Evolutionary conservation across 164 flowering plant genomes (phyloP).

Genomic region (Piper longum): DNA sequence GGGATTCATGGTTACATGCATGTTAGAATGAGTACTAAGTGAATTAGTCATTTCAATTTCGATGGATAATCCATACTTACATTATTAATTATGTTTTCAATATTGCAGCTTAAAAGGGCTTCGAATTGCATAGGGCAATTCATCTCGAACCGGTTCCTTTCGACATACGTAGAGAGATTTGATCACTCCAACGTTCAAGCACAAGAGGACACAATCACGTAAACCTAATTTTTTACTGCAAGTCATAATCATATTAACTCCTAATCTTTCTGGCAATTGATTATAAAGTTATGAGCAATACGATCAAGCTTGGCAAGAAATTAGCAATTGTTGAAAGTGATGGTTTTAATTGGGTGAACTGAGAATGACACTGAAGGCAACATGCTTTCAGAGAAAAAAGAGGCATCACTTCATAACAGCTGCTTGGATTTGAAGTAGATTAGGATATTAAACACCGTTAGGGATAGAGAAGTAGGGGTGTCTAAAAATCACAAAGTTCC

Average conservation of each 20-base stretch:
- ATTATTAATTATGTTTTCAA: not conserved
- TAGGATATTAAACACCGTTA: too few relatives aligned
- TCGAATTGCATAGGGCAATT: conserved; percentile 74
- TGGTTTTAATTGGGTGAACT: too few relatives aligned
- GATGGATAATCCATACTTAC: conserved; percentile 29
- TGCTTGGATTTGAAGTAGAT: too few relatives aligned
- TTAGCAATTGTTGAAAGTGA: too few relatives aligned
- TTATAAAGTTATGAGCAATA: not conserved
- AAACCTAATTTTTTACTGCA: conserved; percentile 88
- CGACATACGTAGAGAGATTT: conserved; percentile 77
- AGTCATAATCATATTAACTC: not conserved
- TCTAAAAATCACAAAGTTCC: too few relatives aligned
- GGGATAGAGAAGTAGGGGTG: too few relatives aligned
- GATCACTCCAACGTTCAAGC: conserved; percentile 85
- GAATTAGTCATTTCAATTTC: conserved; percentile 39
- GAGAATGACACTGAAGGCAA: too few relatives aligned
- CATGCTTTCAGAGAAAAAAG: too few relatives aligned
- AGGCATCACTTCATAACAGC: not conserved
- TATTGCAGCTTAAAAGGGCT: conserved; percentile 74
- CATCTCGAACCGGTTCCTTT: conserved; percentile 76
- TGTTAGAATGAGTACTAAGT: conserved; percentile 42
- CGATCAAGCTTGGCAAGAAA: too few relatives aligned
- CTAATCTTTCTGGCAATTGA: not conserved
- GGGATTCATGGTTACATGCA: too few relatives aligned
- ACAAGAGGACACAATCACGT: conserved; percentile 80